Conservation (phyloP, 148 eudicot genomes). For the Arctostaphylos glauca region DNA sequence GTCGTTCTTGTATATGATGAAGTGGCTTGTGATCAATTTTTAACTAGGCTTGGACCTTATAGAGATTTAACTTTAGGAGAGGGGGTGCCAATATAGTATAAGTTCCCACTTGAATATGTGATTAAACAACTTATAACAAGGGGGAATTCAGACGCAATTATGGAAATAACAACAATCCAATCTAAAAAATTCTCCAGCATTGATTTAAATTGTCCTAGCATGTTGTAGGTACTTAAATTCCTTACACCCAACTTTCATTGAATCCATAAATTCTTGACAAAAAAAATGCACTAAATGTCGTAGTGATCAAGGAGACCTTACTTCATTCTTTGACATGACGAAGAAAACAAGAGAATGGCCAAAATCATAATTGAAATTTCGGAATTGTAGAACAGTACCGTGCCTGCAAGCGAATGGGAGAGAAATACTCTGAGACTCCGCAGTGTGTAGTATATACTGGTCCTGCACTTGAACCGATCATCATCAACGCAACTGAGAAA, state of each 20-base stretch:
- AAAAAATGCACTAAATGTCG: not conserved
- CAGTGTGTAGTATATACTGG: slow-evolving; percentile 90
- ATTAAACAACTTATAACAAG: not conserved
- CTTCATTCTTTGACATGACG: not conserved
- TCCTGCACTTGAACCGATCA: slow-evolving; percentile 44
- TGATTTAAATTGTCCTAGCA: not conserved
- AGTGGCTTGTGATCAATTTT: too few relatives aligned
- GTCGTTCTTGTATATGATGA: too few relatives aligned
- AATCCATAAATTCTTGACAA: not conserved
- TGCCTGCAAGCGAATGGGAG: slow-evolving; percentile 99
- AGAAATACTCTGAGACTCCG: slow-evolving; percentile 72
- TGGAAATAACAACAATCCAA: not conserved
- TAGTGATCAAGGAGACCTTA: not conserved
- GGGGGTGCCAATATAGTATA: too few relatives aligned
- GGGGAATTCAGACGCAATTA: not conserved
- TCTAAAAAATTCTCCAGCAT: not conserved
- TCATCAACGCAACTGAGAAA: not conserved
- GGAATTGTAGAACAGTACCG: slow-evolving; percentile 49
- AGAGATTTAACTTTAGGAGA: too few relatives aligned
- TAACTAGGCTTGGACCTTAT: too few relatives aligned
- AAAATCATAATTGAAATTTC: not conserved
- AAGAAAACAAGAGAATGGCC: not conserved
- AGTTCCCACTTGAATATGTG: too few relatives aligned
- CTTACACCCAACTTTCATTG: not conserved
- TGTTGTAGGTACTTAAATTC: not conserved